Conservation (phyloP, 169 alveolate genomes). For the Cryptosporidium canis region DNA sequence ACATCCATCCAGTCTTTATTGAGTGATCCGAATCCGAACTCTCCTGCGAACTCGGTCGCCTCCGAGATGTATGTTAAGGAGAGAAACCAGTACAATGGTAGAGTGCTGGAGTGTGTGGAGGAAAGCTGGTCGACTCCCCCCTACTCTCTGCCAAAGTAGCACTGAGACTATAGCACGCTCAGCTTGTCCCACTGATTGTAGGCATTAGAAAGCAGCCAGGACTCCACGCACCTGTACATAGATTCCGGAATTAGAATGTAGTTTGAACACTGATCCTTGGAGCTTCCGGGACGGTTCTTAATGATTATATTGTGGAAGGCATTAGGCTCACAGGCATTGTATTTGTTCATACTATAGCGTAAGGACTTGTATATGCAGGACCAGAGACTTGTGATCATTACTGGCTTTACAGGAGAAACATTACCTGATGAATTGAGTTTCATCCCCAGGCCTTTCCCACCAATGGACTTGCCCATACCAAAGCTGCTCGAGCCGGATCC, state of each 20-base stretch:
- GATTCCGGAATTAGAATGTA: slow-evolving; percentile 61
- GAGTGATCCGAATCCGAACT: slow-evolving; percentile 96
- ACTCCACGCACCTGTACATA: slow-evolving; percentile 56
- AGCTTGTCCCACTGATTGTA: slow-evolving; percentile 64
- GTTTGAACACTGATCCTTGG: slow-evolving; percentile 5
- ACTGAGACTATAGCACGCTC: neutral
- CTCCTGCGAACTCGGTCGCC: slow-evolving; percentile 98
- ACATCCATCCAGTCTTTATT: slow-evolving; percentile 95
- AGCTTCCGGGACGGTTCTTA: neutral
- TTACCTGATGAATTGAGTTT: neutral
- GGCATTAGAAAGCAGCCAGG: slow-evolving; percentile 68
- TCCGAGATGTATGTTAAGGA: slow-evolving; percentile 93
- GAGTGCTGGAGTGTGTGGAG: slow-evolving; percentile 90
- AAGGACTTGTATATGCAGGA: slow-evolving; percentile 62
- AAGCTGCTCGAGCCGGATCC: neutral
- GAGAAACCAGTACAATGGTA: slow-evolving; percentile 89
- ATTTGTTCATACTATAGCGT: slow-evolving; percentile 29
- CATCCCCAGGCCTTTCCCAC: slow-evolving; percentile 23
- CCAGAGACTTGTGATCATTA: slow-evolving; percentile 63
- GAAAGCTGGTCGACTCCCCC: slow-evolving; percentile 73
- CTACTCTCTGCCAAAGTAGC: slow-evolving; percentile 8
- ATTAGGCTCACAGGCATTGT: slow-evolving; percentile 36
- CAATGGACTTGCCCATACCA: slow-evolving; percentile 38
- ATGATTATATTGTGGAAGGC: slow-evolving; percentile 14
- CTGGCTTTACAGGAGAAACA: slow-evolving; percentile 44